Evolutionary conservation across 2,329 filamentous ascomycete species (phyloP), one percentile per base, ranked within the genome.

Genomic region (Microdochium trichocladiopsis): DNA sequence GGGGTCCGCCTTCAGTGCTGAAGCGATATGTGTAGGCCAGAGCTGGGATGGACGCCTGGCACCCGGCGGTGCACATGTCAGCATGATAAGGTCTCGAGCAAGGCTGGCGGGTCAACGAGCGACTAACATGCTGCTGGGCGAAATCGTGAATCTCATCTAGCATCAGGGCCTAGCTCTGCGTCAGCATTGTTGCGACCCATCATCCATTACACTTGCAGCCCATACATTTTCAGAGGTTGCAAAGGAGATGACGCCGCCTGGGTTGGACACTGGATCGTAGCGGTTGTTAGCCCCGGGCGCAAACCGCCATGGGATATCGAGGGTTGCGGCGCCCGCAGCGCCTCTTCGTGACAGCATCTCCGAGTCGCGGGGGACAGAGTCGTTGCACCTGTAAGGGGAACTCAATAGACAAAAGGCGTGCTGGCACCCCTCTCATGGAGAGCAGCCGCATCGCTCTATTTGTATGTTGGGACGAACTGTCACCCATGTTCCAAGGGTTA

Each of bases 211-310:
- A 33, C 14, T 8, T 8, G 8, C 28, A 33, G 28, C 14, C 28
- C 28, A 33, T 33, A 33, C 28, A 57, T 79, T 78, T 54, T 79
- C 76, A 4, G 77, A 76, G 1, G 75, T 67, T 1, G 71, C 73
- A 25, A 80, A 71, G 3, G 72, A 77, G 49, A 79, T 65, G 49
- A 75, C 67, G 1, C 76, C 76, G 9, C 61, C 56, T 1, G 69
- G 66, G 28, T 73, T 73, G 4, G 57, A 57, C 2, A 61, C 55
- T 0, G 70, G 65, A 52, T 74, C 60, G 60, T 74, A 79, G 2
- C 58, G 62, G 6, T 57, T 61, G 18, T 53, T 51, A n/a, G n/a
- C n/a, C n/a, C n/a, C n/a, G 1, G 64, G 62, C 1, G 65, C 66
- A 31, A 68, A 69, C 47, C 63, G 61, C 67, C 66, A 70, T 2